Conservation (phyloP, 345 rosid genomes). For the Reutealis trisperma region DNA sequence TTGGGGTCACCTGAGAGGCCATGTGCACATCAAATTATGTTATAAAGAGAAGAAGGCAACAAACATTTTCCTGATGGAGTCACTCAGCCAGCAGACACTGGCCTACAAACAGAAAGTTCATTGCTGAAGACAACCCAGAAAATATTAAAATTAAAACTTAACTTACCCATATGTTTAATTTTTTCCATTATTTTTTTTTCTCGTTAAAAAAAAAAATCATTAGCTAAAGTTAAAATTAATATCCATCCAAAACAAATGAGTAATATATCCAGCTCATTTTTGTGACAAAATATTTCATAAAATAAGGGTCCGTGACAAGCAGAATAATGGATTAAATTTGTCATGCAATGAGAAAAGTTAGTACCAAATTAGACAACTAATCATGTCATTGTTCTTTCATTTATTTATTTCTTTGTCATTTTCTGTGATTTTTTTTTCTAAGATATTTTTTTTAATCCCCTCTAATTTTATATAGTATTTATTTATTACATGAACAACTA, state of each 20-base stretch:
- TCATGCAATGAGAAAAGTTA: slow-evolving; percentile 18
- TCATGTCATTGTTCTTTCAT: slow-evolving; percentile 17
- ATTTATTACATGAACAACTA: background rate
- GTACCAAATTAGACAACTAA: slow-evolving; percentile 23
- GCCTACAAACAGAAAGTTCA: slow-evolving; percentile 22
- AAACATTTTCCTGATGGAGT: background rate
- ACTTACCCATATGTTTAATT: background rate
- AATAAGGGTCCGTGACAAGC: slow-evolving; percentile 38
- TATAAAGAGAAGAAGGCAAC: background rate
- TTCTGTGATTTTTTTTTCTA: background rate
- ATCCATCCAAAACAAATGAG: background rate
- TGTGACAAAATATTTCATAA: background rate
- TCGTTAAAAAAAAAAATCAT: background rate
- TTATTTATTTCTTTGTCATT: slow-evolving; percentile 19
- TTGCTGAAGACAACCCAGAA: background rate
- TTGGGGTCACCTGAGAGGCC: background rate
- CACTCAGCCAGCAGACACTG: slow-evolving; percentile 13
- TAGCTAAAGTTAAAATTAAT: background rate
- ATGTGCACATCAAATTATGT: background rate
- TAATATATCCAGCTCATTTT: background rate
- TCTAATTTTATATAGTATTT: background rate
- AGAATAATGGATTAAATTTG: slow-evolving; percentile 19
- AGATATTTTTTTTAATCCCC: too few species aligned
- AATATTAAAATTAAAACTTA: background rate
- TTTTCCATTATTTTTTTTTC: background rate